These are phyloP conservation scores for Xylaria grammica DNA, from an alignment of 495 filamentous ascomycete species.

Conservation along the genomic window DNA sequence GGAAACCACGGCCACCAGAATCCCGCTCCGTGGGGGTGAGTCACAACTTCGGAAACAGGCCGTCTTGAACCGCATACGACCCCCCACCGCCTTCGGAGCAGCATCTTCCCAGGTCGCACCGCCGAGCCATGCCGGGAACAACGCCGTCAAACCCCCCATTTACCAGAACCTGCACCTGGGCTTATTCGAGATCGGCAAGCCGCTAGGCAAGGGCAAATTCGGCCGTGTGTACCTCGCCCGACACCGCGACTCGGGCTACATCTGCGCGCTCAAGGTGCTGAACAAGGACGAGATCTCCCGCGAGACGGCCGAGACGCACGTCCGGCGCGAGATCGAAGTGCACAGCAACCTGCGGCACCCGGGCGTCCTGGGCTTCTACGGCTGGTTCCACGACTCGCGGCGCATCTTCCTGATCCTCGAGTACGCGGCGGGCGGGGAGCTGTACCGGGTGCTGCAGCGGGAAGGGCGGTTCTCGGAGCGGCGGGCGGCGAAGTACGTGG, in stretches of 20 bases:
- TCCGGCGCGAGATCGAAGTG: conserved; percentile 27
- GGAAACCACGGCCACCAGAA: not conserved
- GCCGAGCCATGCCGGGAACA: not conserved
- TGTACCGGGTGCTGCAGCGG: conserved; percentile 91
- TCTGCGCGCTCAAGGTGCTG: conserved; percentile 30
- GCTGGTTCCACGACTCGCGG: conserved; percentile 22
- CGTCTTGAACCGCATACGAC: not conserved
- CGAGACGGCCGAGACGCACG: conserved; percentile 6
- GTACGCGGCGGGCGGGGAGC: conserved; percentile 90
- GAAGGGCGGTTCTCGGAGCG: conserved; percentile 90
- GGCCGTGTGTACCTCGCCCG: conserved; percentile 26
- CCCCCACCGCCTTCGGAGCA: not conserved
- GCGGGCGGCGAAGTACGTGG: conserved; percentile 93
- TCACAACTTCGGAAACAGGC: not conserved
- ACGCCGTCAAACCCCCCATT: not conserved
- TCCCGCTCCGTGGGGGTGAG: not conserved
- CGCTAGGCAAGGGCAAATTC: conserved; percentile 26
- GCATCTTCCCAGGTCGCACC: not conserved
- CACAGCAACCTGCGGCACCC: conserved; percentile 27
- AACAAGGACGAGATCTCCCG: conserved; percentile 14
- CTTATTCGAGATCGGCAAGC: conserved; percentile 26
- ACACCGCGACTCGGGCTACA: conserved; percentile 11
- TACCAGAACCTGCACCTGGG: conserved; percentile 24
- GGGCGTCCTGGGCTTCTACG: conserved; percentile 19
- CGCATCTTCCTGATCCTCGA: conserved; percentile 75